These are phyloP conservation scores for Hevea brasiliensis DNA, from an alignment of 345 rosid species.

Conservation along the genomic window DNA sequence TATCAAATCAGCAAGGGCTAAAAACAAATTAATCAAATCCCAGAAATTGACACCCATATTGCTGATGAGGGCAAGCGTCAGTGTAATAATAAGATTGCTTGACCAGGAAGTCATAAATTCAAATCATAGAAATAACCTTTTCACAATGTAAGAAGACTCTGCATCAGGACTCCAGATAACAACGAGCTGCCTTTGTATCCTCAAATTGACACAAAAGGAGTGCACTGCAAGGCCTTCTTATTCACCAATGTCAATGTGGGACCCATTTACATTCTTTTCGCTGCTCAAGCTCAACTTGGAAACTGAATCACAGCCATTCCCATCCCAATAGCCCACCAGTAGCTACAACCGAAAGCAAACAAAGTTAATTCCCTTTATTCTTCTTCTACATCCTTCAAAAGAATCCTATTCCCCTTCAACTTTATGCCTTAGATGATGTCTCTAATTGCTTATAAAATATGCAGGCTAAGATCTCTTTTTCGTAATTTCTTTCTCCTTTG, in stretches of 20 bases:
- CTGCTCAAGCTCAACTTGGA: conserved; percentile 18
- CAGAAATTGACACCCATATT: too few relatives aligned
- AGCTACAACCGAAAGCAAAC: conserved; percentile 17
- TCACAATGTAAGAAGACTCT: too few relatives aligned
- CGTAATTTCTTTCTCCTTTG: neutral
- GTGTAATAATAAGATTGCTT: too few relatives aligned
- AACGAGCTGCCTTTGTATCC: too few relatives aligned
- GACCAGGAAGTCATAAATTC: too few relatives aligned
- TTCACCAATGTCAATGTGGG: neutral
- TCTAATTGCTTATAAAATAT: conserved; percentile 7
- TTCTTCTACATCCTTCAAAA: conserved; percentile 25
- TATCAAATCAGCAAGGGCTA: too few relatives aligned
- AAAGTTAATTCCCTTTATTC: conserved; percentile 33
- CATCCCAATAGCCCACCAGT: neutral
- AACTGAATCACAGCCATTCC: conserved; percentile 3
- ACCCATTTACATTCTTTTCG: neutral
- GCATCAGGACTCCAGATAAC: too few relatives aligned
- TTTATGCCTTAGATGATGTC: conserved; percentile 14
- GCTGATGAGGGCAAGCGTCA: too few relatives aligned
- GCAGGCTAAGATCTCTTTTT: neutral
- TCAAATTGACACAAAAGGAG: too few relatives aligned
- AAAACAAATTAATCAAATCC: too few relatives aligned
- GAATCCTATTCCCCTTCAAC: conserved; percentile 36
- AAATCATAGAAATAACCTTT: too few relatives aligned
- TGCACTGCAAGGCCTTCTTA: too few relatives aligned